Evolutionary conservation across 495 filamentous ascomycete species (phyloP), one percentile per base, ranked within the genome.

Genomic region (Penicillium odoratum): DNA sequence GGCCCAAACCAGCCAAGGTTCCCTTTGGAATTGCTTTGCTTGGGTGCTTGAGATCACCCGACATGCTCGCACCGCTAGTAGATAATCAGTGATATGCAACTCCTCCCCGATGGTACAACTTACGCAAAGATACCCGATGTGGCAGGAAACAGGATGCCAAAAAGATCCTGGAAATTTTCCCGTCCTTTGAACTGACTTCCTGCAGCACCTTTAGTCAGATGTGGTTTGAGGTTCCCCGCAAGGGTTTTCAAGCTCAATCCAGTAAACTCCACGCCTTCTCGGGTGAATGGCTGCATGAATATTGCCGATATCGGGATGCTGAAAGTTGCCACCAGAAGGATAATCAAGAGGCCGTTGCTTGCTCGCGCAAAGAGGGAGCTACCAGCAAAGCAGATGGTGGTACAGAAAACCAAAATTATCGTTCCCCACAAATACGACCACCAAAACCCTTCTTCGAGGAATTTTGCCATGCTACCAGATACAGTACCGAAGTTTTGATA

Each of bases 131-230:
- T 86, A 10, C 83, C 83, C n/a, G 82, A 81, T n/a, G 91, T 94
- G 0, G 91, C 90, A 46, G 91, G 91, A 60, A 93, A 96, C 10
- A 96, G 69, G 55, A 96, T 91, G 15, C 90, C 91, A 71, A 96
- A 96, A 18, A 96, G 78, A 59, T 92, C 85, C 59, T 92, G 88
- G 56, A 90, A 94, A 30, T 80, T 94, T 57, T 90, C 89, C 55
- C 81, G 76, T 15, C 85, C 86, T 34, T 77, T 72, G 44, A 87
- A 67, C 58, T 87, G 83, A 65, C 87, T 89, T 29, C 87, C 87
- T 30, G 81, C 86, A 15, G 86, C 86, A 16, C 83, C 83, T 65
- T 80, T 84, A 3, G 86, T 89, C 47, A 90, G 79, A 26, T 74
- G 68, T 13, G 91, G 91, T 62, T 82, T 78, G 5, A 96, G 74